Base-by-base conservation (phyloP, 331 rosid species). In the Spiraea crenata region DNA sequence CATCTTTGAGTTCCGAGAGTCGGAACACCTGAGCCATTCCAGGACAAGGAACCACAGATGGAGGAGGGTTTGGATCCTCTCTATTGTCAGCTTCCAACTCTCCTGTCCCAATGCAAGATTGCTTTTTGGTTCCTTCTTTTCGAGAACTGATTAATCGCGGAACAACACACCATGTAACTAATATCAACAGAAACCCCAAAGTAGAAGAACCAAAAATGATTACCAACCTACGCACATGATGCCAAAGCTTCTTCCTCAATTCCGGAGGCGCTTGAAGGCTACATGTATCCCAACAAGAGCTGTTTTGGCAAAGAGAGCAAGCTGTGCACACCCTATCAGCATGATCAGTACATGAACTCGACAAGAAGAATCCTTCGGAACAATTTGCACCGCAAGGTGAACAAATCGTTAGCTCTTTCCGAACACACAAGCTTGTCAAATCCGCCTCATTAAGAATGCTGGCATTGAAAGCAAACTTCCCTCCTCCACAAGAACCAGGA, bases 261-360 rank as follows among this genome's bases (percentile, higher is more conserved):
- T 72, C 88, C 4, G 77, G 51, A 10, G 89, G 59, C 8, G 92
- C 69, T 40, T 74, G 86, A 68, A 83, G 73, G 17, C 83, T 80
- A 80, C 99, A 93, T 31, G 81, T 77, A 52, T 77, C 79, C 81
- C 65, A 63, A 73, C 99, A 93, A 59, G 97, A 89, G 46, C 93
- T 86, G 74, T 91, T 93, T 75, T 93, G 97, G 84, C 99, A 93
- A 71, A 93, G 96, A 62, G 97, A 93, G 76, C 95, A 93, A 63
- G 90, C 84, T 3, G 97, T 87, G 84, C 99, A 93, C 15, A 91
- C 87, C 57, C 97, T 80, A 74, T 87, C 99, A 6, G 89, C 49
- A 59, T 83, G 85, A 15, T 5, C 73, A 45, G 86, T 80, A 69
- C 99, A 93, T 2, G 90, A 73, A 63, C 96, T 90, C 37, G 99